Evolutionary conservation across 2,329 filamentous ascomycete genomes (phyloP), one percentile per base, ranked within the genome.

Genomic region (Trichoderma brevicompactum): DNA sequence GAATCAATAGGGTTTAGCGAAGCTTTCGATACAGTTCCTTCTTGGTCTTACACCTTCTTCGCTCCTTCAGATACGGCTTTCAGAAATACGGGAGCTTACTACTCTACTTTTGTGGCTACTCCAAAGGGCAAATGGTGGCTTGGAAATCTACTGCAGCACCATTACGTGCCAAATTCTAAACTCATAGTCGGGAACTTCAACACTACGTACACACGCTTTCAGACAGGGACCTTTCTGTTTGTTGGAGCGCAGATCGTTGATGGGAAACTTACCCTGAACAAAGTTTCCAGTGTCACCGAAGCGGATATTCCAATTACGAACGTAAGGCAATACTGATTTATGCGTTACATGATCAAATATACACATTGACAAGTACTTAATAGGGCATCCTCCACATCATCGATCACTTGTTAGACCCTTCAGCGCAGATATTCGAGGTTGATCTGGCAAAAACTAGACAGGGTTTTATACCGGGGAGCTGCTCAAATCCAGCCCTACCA

Each of bases 41-140:
- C 46, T 28, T 49, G 46, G 46, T 49, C 46, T 5, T 49, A 49
- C 19, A 49, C 46, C 13, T 49, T 49, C 19, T 49, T 49, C 5
- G 46, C 46, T 12, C 46, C 46, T 49, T 49, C 19, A 15, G 46
- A 49, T 32, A 49, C 34, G 17, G 50, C 50, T 6, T 53, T 53
- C 34, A 53, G 34, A 53, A 53, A 53, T 23, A 53, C 50, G 34
- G 50, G 50, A 38, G 50, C 50, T 19, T 53, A 53, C 50, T 53
- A 38, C 34, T 38, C 50, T 15, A 53, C 50, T 1, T 53, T 53
- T 19, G 50, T 32, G 3, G 50, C 50, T 23, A 53, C 50, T 13
- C 50, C 50, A 38, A 53, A 53, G 50, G 50, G 50, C 34, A 53
- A 53, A 3, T 53, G 50, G 50, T 53, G 50, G 50, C 50, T 53